Evolutionary conservation across 1,284 basidiomycete species (phyloP).

Genomic region (Sparassis latifolia): DNA sequence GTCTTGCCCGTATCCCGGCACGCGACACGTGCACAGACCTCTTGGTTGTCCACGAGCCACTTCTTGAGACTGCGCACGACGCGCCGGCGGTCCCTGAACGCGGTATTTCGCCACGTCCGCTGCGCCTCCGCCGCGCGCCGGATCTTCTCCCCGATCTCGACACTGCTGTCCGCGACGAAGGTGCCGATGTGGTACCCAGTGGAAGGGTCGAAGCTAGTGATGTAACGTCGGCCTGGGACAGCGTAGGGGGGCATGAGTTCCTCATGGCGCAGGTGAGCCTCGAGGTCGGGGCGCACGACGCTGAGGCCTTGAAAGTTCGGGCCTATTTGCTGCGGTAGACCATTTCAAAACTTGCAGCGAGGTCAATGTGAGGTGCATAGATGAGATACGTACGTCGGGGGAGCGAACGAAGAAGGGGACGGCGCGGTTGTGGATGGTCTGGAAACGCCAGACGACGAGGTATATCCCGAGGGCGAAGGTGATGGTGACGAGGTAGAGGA

Average conservation of each 20-base stretch:
- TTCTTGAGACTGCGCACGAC: constrained; percentile 82
- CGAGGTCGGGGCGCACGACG: constrained; percentile 51
- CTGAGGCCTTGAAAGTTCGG: constrained; percentile 50
- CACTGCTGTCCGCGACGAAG: constrained; percentile 57
- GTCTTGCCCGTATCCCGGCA: constrained; percentile 97
- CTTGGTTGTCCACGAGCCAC: constrained; percentile 88
- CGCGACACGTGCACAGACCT: constrained; percentile 82
- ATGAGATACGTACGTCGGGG: constrained; percentile 46
- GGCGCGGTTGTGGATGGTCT: constrained; percentile 64
- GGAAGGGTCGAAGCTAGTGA: constrained; percentile 89
- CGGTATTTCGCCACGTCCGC: constrained; percentile 60
- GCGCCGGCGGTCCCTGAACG: constrained; percentile 72
- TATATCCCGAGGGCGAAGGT: constrained; percentile 73
- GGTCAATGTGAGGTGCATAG: background rate
- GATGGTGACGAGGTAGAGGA: constrained; percentile 38
- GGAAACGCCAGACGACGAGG: constrained; percentile 67
- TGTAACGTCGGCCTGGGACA: constrained; percentile 54
- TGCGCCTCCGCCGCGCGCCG: constrained; percentile 62
- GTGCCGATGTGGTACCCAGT: constrained; percentile 77
- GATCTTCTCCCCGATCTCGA: constrained; percentile 71
- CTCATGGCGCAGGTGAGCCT: constrained; percentile 53
- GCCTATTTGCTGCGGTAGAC: constrained; percentile 37
- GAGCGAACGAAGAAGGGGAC: constrained; percentile 52
- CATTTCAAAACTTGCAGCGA: background rate
- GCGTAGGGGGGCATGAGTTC: constrained; percentile 47